phyloP scores from a whole-genome alignment of 164 flowering plant species.

The Annona cherimola region DNA sequence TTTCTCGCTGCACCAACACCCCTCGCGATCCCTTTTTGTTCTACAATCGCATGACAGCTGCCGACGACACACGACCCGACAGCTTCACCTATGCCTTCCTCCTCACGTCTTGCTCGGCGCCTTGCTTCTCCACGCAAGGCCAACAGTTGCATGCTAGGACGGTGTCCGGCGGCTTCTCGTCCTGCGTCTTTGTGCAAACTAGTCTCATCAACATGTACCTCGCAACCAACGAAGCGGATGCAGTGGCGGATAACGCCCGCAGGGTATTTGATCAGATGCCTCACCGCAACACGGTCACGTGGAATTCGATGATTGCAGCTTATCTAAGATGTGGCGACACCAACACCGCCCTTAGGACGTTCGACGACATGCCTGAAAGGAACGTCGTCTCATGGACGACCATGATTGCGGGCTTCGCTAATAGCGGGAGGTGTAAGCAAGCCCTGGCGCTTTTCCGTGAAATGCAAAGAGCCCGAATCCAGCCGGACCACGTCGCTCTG shows the following conservation, averaged over 20 bases:
- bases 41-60: conserved; percentile 34
- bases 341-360: conserved; percentile 32
- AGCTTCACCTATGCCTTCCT: conserved; percentile 52
- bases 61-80: conserved; percentile 29
- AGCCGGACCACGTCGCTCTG: conserved; percentile 48
- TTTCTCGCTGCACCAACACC: conserved; percentile 19
- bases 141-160: conserved; percentile 52
- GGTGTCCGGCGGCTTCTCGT: conserved; percentile 35
- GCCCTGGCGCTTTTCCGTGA: conserved; percentile 34
- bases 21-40: conserved; percentile 27
- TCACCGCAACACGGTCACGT: conserved; percentile 30
- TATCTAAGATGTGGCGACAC: conserved; percentile 32
- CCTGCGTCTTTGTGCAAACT: conserved; percentile 42
- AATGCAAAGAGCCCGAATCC: conserved; percentile 38
- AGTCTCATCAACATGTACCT: conserved; percentile 56
- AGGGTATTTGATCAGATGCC: conserved; percentile 47
- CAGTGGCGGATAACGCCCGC: conserved; percentile 22
- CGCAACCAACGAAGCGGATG: conserved; percentile 10
- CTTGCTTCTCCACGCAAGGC: conserved; percentile 35
- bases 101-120: conserved; percentile 39
- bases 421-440: conserved; percentile 41
- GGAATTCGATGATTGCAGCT: conserved; percentile 48
- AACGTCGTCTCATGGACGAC: conserved; percentile 71
- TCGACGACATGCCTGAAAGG: conserved; percentile 61
- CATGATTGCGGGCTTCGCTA: conserved; percentile 52